These are phyloP conservation scores for Bifiguratus adelaidae DNA, from an alignment of 192 early-diverging fungal genomes.

Conservation along the genomic window DNA sequence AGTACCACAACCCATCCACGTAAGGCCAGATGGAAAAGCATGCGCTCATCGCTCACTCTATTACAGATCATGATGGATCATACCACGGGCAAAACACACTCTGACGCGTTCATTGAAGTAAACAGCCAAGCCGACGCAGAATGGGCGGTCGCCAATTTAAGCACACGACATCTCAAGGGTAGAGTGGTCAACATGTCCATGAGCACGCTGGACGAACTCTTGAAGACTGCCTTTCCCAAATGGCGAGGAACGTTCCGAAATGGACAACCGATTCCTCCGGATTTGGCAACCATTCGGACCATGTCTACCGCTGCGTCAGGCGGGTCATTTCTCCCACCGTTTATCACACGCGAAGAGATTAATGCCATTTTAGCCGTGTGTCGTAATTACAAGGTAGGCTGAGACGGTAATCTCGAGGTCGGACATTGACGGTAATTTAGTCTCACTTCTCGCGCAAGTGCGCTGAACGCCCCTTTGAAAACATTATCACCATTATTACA, in stretches of 20 bases:
- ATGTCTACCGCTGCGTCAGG: slow-evolving; percentile 4
- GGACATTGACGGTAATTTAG: slow-evolving; percentile 15
- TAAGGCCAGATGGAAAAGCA: slow-evolving; percentile 6
- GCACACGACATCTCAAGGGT: slow-evolving; percentile 47
- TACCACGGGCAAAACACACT: slow-evolving; percentile 58
- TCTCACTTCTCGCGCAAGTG: slow-evolving; percentile 65
- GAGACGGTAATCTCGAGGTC: background rate
- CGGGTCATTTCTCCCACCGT: slow-evolving; percentile 8
- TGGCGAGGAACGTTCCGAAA: slow-evolving; percentile 41
- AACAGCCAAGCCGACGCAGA: slow-evolving; percentile 24
- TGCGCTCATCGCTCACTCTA: background rate
- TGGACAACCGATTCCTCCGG: slow-evolving; percentile 24
- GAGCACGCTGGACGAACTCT: slow-evolving; percentile 44
- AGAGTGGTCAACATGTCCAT: slow-evolving; percentile 36
- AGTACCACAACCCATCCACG: slow-evolving; percentile 38
- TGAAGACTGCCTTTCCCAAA: slow-evolving; percentile 41
- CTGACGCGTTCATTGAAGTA: slow-evolving; percentile 43
- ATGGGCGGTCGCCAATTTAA: slow-evolving; percentile 39
- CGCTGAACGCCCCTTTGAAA: slow-evolving; percentile 67
- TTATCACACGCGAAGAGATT: slow-evolving; percentile 62
- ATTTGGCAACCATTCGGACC: slow-evolving; percentile 1
- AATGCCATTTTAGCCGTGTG: slow-evolving; percentile 56
- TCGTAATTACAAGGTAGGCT: slow-evolving; percentile 58
- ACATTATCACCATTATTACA: slow-evolving; percentile 54
- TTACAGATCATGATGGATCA: slow-evolving; percentile 48